These are phyloP conservation scores for Ustilago trichophora DNA, from an alignment of 1,284 basidiomycete genomes.

Conservation along the genomic window DNA sequence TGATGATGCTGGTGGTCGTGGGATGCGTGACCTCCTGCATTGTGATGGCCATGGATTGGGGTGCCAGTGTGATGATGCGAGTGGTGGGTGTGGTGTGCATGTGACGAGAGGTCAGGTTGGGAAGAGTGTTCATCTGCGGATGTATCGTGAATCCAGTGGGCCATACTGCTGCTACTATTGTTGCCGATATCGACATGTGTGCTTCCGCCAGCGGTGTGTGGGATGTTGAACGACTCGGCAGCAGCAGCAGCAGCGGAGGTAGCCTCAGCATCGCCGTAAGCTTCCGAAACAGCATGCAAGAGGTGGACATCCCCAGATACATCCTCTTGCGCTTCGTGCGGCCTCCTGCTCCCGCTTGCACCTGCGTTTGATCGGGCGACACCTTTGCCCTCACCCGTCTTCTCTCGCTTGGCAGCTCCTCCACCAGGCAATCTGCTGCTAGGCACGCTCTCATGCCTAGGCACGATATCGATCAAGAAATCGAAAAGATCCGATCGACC, in stretches of 20 bases:
- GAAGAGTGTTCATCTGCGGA: slow-evolving; percentile 33
- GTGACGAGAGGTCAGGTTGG: slow-evolving; percentile 23
- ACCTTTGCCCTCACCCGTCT: slow-evolving; percentile 42
- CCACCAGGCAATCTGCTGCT: slow-evolving; percentile 42
- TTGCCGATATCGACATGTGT: slow-evolving; percentile 6
- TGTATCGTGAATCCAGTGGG: slow-evolving; percentile 37
- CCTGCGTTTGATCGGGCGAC: slow-evolving; percentile 16
- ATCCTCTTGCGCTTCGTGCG: too few relatives aligned
- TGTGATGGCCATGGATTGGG: slow-evolving; percentile 8
- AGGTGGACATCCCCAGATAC: slow-evolving; percentile 7
- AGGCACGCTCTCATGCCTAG: slow-evolving; percentile 55
- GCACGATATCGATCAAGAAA: slow-evolving; percentile 66
- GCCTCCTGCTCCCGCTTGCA: slow-evolving; percentile 13
- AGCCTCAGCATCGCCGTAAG: slow-evolving; percentile 18
- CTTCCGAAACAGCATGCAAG: slow-evolving; percentile 6
- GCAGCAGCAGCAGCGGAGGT: slow-evolving; percentile 1
- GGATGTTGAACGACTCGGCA: slow-evolving; percentile 27
- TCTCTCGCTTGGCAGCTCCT: slow-evolving; percentile 44
- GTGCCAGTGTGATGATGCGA: slow-evolving; percentile 10
- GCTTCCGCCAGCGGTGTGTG: slow-evolving; percentile 9
- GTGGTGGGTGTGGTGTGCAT: slow-evolving; percentile 12
- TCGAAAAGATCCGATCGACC: slow-evolving; percentile 64
- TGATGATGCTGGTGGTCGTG: slow-evolving; percentile 26
- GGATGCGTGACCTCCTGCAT: slow-evolving; percentile 1
- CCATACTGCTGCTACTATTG: slow-evolving; percentile 22